phyloP scores from a whole-genome alignment of 106 monocot genomes.

The Acorus calamus region DNA sequence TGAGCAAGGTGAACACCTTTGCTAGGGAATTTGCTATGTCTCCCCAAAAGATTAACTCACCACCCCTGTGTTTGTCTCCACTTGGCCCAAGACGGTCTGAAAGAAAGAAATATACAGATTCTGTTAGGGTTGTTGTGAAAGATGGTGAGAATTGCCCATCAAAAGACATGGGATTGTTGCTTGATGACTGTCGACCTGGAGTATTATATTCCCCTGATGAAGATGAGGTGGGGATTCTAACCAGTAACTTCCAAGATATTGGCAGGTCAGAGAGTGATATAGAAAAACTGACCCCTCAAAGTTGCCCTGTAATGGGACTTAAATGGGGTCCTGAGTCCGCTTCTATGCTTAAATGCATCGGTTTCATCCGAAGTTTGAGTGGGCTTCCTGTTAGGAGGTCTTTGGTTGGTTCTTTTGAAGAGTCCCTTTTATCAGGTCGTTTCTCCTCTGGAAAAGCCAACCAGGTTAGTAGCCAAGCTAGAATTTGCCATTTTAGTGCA shows the following conservation, averaged over 20 bases:
- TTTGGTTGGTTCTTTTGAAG: constrained; percentile 96
- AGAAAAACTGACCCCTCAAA: constrained; percentile 26
- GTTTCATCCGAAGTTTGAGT: constrained; percentile 25
- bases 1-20: neutral
- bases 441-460: constrained; percentile 53
- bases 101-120: constrained; percentile 35
- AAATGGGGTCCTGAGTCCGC: constrained; percentile 22
- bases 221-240: constrained; percentile 8
- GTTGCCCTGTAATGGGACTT: neutral
- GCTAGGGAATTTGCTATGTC: constrained; percentile 12
- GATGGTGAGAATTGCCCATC: constrained; percentile 20
- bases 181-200: constrained; percentile 12
- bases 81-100: constrained; percentile 74
- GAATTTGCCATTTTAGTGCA: neutral
- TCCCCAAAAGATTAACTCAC: constrained; percentile 40
- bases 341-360: constrained; percentile 21
- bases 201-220: constrained; percentile 14
- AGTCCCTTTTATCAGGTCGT: constrained; percentile 89
- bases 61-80: constrained; percentile 76
- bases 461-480: constrained; percentile 27
- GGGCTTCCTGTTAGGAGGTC: constrained; percentile 62
- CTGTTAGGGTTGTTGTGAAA: constrained; percentile 11
- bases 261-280: constrained; percentile 26
- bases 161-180: constrained; percentile 8
- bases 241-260: constrained; percentile 15